These are phyloP conservation scores for Fomitopsis betulina DNA, from an alignment of 1,284 basidiomycete species.

Conservation along the genomic window DNA sequence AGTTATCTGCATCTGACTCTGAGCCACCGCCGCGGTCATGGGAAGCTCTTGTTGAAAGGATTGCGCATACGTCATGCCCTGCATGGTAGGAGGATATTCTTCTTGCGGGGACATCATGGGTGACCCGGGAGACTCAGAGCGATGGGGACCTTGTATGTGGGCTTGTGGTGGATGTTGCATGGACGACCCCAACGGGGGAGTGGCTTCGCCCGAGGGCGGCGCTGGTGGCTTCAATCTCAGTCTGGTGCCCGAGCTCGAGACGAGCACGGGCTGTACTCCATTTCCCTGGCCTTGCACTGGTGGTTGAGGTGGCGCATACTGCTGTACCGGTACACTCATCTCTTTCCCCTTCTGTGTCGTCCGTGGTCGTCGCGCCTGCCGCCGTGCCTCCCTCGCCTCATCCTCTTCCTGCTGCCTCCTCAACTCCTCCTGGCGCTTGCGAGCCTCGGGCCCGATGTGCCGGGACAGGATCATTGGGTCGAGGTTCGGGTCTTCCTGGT, in stretches of 20 bases:
- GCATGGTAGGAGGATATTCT: constrained; percentile 15
- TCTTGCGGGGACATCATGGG: constrained; percentile 22
- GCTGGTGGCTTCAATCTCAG: constrained; percentile 35
- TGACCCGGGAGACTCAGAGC: constrained; percentile 24
- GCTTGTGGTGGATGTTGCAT: constrained; percentile 9
- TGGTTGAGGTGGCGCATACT: constrained; percentile 16
- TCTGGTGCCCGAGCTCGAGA: constrained; percentile 39
- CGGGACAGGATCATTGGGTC: constrained; percentile 44
- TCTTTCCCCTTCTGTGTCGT: constrained; percentile 36
- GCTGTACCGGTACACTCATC: constrained; percentile 19
- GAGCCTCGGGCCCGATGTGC: constrained; percentile 40
- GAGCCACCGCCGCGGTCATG: constrained; percentile 8
- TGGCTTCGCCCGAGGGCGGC: constrained; percentile 15
- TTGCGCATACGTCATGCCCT: constrained; percentile 14
- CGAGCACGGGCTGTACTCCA: constrained; percentile 22
- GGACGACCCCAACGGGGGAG: constrained; percentile 4
- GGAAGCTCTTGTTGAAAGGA: constrained; percentile 11
- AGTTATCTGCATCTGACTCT: constrained; percentile 25
- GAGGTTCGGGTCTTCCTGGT: constrained; percentile 38
- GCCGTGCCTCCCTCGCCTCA: constrained; percentile 35
- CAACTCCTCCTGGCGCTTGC: constrained; percentile 42
- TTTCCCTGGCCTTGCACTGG: constrained; percentile 6
- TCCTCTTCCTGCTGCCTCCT: constrained; percentile 36
- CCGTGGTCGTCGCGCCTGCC: constrained; percentile 24
- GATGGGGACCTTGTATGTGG: constrained; percentile 11